Base-by-base conservation (phyloP, 1,139 yeast species). In the Diutina neorugosa region DNA sequence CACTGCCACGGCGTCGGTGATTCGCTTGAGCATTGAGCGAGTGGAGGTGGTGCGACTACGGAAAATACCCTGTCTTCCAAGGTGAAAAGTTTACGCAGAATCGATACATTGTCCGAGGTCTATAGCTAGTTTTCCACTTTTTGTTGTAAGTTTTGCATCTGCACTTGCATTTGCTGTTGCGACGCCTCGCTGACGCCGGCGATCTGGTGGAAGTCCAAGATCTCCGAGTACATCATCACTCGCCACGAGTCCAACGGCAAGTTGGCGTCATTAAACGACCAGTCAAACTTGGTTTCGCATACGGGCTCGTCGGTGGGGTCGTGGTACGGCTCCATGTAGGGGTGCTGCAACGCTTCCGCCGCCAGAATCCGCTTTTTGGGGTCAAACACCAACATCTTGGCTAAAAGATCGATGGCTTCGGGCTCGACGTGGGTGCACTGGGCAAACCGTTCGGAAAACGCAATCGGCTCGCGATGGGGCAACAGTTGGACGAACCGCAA, bases 261-360 rank as follows among this genome's bases (percentile, higher is more conserved):
- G 69, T 93, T 98, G 0, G 97, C 98, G 63, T 94, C 98, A 67
- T 93, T 93, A 69, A 93, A 93, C 63, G 95, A 86, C 99, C 99
- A 93, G 70, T 93, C 98, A 63, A 93, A 93, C 67, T 87, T 87
- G 58, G 84, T 87, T 53, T 84, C 90, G 52, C 98, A 96, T 4
- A 81, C 85, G 1, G 99, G 99, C 69, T 93, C 99, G 69, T 93
- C 99, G 6, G 93, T 81, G 34, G 98, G 97, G 65, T 94, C 98
- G 67, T 93, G 98, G 69, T 93, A 94, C n/a, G 96, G 96, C 51
- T 91, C 90, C 73, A 94, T 75, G 69, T 93, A 93, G 18, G 94
- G 94, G 67, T 94, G 98, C 14, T 84, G 79, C 62, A 93, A 75
- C 1, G 96, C 96, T 58, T 88, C 88, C 3, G 84, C 93, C 1